Evolutionary conservation across 1,139 yeast genomes (phyloP).

Genomic region (Debaryomycetaceae sp.): DNA sequence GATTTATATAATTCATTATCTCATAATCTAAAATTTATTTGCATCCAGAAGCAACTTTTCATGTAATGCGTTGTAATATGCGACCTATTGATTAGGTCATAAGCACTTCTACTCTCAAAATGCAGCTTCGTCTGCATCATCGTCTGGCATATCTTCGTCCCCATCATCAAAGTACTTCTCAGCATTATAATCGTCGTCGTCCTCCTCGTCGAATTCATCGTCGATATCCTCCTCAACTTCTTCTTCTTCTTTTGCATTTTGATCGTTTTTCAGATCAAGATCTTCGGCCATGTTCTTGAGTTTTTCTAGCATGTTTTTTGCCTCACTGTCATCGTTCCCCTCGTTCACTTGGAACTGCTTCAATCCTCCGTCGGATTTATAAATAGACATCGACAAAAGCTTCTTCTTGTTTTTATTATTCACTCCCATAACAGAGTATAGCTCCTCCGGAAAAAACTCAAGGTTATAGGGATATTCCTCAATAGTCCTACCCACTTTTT

Average conservation of each 20-base stretch:
- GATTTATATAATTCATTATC: not conserved
- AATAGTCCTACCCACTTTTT: constrained; percentile 72
- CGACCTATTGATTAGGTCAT: not conserved
- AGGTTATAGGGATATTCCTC: constrained; percentile 79
- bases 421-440: constrained; percentile 72
- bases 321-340: constrained; percentile 22
- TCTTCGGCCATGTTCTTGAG: constrained; percentile 60
- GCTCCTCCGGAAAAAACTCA: constrained; percentile 75
- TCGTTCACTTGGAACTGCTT: constrained; percentile 29
- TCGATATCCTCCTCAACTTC: constrained; percentile 49
- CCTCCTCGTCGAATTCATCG: constrained; percentile 63
- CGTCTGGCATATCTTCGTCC: constrained; percentile 74
- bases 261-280: constrained; percentile 38
- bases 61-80: not conserved
- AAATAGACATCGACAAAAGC: constrained; percentile 48
- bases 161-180: constrained; percentile 63
- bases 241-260: constrained; percentile 37
- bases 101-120: constrained; percentile 31
- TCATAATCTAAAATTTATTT: not conserved
- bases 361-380: constrained; percentile 47
- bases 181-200: constrained; percentile 60
- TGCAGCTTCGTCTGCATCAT: constrained; percentile 81
- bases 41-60: not conserved
- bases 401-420: constrained; percentile 51
- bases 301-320: constrained; percentile 51